Conservation (phyloP, 2,329 filamentous ascomycete genomes). For the Aspergillus sp. region DNA sequence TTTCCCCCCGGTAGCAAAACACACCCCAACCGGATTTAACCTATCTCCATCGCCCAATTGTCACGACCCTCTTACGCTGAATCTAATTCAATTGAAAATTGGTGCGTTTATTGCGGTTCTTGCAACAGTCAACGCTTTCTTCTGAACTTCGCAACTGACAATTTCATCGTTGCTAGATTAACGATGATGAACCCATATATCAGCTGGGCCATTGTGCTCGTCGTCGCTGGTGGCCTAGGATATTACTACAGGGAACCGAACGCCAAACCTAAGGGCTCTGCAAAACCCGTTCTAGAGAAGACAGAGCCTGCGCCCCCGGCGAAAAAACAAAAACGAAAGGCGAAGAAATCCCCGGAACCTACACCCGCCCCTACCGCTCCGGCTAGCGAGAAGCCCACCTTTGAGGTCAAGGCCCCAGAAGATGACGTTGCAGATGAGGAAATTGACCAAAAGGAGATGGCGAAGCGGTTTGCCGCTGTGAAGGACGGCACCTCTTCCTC, state of each 20-base stretch:
- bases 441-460: slow-evolving; percentile 72
- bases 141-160: neutral
- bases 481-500: slow-evolving; percentile 67
- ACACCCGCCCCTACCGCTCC: slow-evolving; percentile 21
- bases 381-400: slow-evolving; percentile 29
- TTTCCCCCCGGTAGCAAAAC: neutral
- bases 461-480: slow-evolving; percentile 67
- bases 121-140: neutral
- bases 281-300: slow-evolving; percentile 36
- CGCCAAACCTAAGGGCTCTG: slow-evolving; percentile 31
- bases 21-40: neutral
- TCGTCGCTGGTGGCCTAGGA: slow-evolving; percentile 41
- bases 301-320: slow-evolving; percentile 29
- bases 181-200: slow-evolving; percentile 46
- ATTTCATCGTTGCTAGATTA: slow-evolving; percentile 2
- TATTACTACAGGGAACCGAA: slow-evolving; percentile 43
- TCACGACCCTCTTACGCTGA: slow-evolving; percentile 15
- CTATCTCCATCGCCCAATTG: neutral
- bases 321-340: slow-evolving; percentile 46
- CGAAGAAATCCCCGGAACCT: slow-evolving; percentile 33
- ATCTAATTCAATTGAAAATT: neutral
- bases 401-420: slow-evolving; percentile 28
- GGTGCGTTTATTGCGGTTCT: slow-evolving; percentile 7
- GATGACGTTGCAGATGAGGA: slow-evolving; percentile 53
- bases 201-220: slow-evolving; percentile 46